Conservation (phyloP, 108 stramenopile species). For the Mediolabrus comicus region DNA sequence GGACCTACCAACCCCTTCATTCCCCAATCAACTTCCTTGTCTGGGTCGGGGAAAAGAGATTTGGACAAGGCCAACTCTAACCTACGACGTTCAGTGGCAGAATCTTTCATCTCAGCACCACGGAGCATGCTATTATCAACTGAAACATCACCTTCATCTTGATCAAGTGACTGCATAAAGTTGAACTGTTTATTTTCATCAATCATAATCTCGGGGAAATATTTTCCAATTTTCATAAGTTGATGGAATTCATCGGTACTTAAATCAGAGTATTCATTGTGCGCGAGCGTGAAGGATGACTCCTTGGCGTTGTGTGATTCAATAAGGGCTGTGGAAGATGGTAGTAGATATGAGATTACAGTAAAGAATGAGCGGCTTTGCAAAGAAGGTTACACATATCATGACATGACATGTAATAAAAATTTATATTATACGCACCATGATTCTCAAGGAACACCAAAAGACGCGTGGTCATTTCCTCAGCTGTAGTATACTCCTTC, state of each 20-base stretch:
- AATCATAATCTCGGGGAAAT: constrained; percentile 15
- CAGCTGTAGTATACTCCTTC: constrained; percentile 55
- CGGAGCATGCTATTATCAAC: constrained; percentile 12
- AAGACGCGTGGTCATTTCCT: constrained; percentile 48
- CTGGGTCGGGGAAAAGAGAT: background rate
- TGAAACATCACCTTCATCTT: constrained; percentile 2
- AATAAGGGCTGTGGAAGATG: constrained; percentile 63
- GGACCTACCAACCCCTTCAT: constrained; percentile 80
- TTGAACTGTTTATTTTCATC: constrained; percentile 35
- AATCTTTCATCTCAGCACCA: background rate
- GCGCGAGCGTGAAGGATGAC: constrained; percentile 73
- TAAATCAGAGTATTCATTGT: constrained; percentile 92
- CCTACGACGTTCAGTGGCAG: constrained; percentile 11
- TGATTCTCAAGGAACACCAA: constrained; percentile 78
- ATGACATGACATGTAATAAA: constrained; percentile 30
- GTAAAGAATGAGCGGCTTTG: background rate
- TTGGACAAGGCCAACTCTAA: constrained; percentile 28
- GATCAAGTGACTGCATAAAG: constrained; percentile 16
- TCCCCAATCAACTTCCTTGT: constrained; percentile 75
- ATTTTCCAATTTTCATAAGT: constrained; percentile 60
- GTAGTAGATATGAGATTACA: background rate
- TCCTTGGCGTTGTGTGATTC: constrained; percentile 83
- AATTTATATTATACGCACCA: constrained; percentile 50
- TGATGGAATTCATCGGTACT: constrained; percentile 83
- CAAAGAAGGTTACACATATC: background rate